Percentiles rank a stretch among this genome's conserved stretches.
These are phyloP conservation scores for Mentha longifolia DNA, from an alignment of 257 asterid species.

Conservation along the genomic window DNA sequence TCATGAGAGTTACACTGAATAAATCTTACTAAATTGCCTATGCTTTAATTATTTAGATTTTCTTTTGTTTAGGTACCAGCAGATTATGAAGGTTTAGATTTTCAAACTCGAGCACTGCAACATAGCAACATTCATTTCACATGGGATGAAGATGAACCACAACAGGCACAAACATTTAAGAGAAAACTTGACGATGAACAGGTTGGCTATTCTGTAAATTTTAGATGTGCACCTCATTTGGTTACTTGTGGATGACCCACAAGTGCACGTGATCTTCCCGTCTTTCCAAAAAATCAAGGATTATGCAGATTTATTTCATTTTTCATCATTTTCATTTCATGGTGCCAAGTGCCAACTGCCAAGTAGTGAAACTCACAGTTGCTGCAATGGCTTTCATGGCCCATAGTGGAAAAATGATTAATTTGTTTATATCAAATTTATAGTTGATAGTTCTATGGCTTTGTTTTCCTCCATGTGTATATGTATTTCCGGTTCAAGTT, in stretches of 20 bases:
- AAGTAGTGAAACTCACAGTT: not conserved
- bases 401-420: not conserved
- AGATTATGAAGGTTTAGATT: constrained; percentile 83
- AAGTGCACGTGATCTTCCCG: not conserved
- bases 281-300: not conserved
- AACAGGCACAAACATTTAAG: constrained; percentile 66
- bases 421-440: constrained; percentile 2
- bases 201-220: constrained; percentile 48
- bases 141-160: constrained; percentile 99
- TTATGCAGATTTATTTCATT: not conserved
- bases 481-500: not conserved
- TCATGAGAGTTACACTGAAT: not conserved
- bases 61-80: constrained; percentile 62
- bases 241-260: constrained; percentile 8
- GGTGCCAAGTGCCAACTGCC: not conserved
- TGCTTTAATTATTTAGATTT: constrained; percentile 14
- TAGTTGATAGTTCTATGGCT: constrained; percentile 3
- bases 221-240: not conserved
- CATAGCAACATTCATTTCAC: constrained; percentile 81
- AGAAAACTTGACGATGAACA: constrained; percentile 70
- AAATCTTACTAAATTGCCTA: not conserved
- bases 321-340: not conserved
- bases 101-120: constrained; percentile 85
- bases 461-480: not conserved
- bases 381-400: not conserved